phyloP scores from a whole-genome alignment of 805 yeast genomes.

The Hagleromyces aurorensis region DNA sequence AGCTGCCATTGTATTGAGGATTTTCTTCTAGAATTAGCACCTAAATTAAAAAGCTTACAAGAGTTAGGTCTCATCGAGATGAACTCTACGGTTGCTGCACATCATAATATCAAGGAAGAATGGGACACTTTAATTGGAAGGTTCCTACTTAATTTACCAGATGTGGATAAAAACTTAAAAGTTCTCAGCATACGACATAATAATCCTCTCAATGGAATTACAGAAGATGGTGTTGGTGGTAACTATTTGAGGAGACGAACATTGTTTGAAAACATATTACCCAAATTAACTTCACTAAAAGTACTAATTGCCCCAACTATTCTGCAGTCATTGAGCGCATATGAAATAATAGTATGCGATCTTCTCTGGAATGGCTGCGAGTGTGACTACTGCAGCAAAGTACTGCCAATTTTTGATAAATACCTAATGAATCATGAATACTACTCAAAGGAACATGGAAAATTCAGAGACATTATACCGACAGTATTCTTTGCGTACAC shows the following conservation, averaged over 20 bases:
- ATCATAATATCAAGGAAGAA: slow-evolving; percentile 43
- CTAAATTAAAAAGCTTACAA: slow-evolving; percentile 20
- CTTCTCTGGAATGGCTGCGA: slow-evolving; percentile 73
- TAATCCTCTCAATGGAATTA: slow-evolving; percentile 49
- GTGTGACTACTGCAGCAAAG: slow-evolving; percentile 47
- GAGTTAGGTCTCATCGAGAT: slow-evolving; percentile 30
- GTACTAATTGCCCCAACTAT: slow-evolving; percentile 51
- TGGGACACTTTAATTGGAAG: slow-evolving; percentile 46
- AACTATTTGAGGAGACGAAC: slow-evolving; percentile 54
- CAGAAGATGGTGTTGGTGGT: slow-evolving; percentile 65
- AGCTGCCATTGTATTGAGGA: slow-evolving; percentile 40
- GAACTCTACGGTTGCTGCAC: slow-evolving; percentile 30
- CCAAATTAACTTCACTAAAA: slow-evolving; percentile 36
- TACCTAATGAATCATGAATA: slow-evolving; percentile 58
- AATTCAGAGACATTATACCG: slow-evolving; percentile 53
- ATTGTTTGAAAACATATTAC: slow-evolving; percentile 42
- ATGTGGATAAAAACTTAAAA: slow-evolving; percentile 26
- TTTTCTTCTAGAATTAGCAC: slow-evolving; percentile 35
- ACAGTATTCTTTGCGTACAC: slow-evolving; percentile 48
- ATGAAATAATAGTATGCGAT: slow-evolving; percentile 64
- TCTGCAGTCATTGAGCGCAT: slow-evolving; percentile 52
- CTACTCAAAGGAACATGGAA: slow-evolving; percentile 38
- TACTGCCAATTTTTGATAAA: slow-evolving; percentile 46
- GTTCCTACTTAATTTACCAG: slow-evolving; percentile 34
- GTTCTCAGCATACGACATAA: slow-evolving; percentile 48